phyloP scores from a whole-genome alignment of 495 filamentous ascomycete species.

The Penicillium malachiteum region DNA sequence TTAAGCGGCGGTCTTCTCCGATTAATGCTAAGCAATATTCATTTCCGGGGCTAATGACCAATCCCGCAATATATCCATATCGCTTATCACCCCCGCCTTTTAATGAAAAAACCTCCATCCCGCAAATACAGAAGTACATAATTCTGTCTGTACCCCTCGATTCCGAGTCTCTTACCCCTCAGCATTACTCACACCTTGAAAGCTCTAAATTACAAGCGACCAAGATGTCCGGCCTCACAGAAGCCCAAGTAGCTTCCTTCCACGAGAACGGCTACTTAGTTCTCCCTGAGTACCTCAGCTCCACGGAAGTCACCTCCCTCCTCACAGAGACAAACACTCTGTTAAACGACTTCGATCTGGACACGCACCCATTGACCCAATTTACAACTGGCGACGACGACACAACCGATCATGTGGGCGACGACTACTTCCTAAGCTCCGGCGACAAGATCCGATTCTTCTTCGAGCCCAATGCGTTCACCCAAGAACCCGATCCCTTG shows the following conservation, averaged over 20 bases:
- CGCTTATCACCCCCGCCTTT: constrained; percentile 14
- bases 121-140: neutral
- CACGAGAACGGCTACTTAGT: constrained; percentile 84
- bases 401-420: constrained; percentile 69
- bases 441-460: constrained; percentile 95
- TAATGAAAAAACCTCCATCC: neutral
- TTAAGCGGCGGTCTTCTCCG: neutral
- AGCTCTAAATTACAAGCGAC: neutral
- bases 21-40: neutral
- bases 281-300: constrained; percentile 72
- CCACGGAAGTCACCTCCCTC: constrained; percentile 62
- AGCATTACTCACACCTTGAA: neutral
- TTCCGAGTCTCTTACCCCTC: neutral
- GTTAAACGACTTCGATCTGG: constrained; percentile 71
- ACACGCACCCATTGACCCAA: constrained; percentile 83
- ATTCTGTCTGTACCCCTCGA: too few species aligned
- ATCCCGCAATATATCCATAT: constrained; percentile 4
- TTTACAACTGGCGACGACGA: constrained; percentile 77
- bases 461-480: constrained; percentile 77
- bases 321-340: constrained; percentile 71
- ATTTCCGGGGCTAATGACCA: neutral
- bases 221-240: constrained; percentile 59
- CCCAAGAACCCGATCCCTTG: constrained; percentile 36
- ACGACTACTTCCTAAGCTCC: constrained; percentile 87
- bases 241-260: constrained; percentile 70